These are phyloP conservation scores for Millerozyma miso DNA, from an alignment of 805 yeast genomes.

Conservation along the genomic window DNA sequence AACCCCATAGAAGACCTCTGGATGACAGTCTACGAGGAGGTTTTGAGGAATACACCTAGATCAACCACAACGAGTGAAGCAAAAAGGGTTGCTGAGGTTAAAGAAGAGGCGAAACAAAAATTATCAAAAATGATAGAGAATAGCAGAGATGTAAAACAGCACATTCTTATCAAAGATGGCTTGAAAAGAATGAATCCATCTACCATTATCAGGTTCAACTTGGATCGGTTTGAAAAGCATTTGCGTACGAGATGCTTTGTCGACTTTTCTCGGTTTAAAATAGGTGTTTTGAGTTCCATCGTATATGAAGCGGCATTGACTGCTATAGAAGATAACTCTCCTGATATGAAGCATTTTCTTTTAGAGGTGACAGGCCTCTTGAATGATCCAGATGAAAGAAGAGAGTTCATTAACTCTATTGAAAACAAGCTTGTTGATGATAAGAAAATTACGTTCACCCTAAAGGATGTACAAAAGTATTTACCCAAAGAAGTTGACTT, in stretches of 20 bases:
- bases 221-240: constrained; percentile 62
- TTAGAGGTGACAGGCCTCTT: constrained; percentile 45
- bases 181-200: constrained; percentile 44
- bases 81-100: constrained; percentile 53
- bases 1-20: constrained; percentile 37
- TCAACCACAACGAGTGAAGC: constrained; percentile 34
- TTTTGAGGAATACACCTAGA: constrained; percentile 33
- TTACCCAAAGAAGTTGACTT: constrained; percentile 43
- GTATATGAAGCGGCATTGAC: constrained; percentile 59
- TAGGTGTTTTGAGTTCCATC: constrained; percentile 65
- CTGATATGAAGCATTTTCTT: constrained; percentile 37
- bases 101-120: constrained; percentile 45
- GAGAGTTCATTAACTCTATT: constrained; percentile 19
- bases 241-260: constrained; percentile 62
- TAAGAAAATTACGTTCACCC: constrained; percentile 32
- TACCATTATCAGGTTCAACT: constrained; percentile 55
- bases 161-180: constrained; percentile 21
- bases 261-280: constrained; percentile 57
- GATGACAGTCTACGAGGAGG: constrained; percentile 32
- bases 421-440: constrained; percentile 33
- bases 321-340: constrained; percentile 55
- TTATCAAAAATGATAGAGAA: constrained; percentile 30
- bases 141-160: constrained; percentile 16
- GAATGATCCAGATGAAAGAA: constrained; percentile 44
- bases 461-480: constrained; percentile 27